Base-by-base conservation (phyloP, 345 rosid genomes). In the Hibiscus mutabilis region DNA sequence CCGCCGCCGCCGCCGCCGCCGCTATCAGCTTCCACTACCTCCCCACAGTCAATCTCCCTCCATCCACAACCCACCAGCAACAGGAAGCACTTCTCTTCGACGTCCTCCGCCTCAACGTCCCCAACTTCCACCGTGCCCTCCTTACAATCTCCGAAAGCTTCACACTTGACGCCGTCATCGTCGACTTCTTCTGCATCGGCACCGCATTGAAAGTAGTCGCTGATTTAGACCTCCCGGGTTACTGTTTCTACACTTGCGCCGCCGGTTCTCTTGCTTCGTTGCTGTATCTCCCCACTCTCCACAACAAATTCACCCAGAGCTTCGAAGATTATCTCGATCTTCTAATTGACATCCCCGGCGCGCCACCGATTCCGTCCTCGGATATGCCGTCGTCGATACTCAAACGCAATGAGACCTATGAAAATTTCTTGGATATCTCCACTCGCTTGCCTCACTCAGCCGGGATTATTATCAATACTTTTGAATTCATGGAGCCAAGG, bases 381-480 rank as follows among this genome's bases (percentile, higher is more conserved):
- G 83, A 80, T 35, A 15, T 80, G 22, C 74, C 84, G 0, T 0
- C 0, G 3, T 35, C 59, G 6, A 2, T 79, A 27, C 47, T 12
- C 5, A 82, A 84, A 42, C 72, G 82, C 12, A 40, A 55, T 29
- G 73, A 22, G 56, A 65, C 5, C 9, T 79, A 77, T 42, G 24
- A 56, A 4, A 57, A 47, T 40, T 76, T 79, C 59, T 15, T 84
- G 0, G 76, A 81, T 4, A 46, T 72, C 0, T 62, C 72, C 14
- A 18, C 0, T 9, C 21, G 14, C 27, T 55, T 79, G 82, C 31
- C 18, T 3, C 52, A 60, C 24, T 77, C 83, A 0, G 79, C 83
- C 0, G 88, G 85, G 0, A 0, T 84, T 22, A 69, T 86, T 1
- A 22, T 69, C 0, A 83, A 84, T 69, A 70, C 84, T 0, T 86